Evolutionary conservation across 2,329 filamentous ascomycete genomes (phyloP).

Genomic region (Fusarium succisae): DNA sequence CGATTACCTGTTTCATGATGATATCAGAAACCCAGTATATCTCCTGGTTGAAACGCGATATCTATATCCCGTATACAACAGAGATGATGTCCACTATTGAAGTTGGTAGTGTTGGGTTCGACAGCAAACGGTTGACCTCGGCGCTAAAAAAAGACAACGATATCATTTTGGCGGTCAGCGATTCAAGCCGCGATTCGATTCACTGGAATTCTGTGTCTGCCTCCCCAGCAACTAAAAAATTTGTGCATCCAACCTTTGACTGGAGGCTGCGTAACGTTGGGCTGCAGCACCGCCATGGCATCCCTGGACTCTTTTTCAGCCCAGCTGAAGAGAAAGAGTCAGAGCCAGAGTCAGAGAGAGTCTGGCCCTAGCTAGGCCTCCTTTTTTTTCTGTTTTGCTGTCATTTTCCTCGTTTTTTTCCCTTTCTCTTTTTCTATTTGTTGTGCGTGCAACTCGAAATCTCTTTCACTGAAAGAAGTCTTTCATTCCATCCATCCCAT

Average conservation of each 20-base stretch:
- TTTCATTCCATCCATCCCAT: slow-evolving; percentile 1
- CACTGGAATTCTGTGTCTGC: slow-evolving; percentile 27
- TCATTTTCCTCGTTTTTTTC: neutral
- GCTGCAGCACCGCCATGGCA: slow-evolving; percentile 32
- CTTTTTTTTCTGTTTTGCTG: neutral
- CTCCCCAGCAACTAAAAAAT: slow-evolving; percentile 32
- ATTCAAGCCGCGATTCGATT: neutral
- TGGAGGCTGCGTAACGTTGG: slow-evolving; percentile 36
- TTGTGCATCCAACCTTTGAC: slow-evolving; percentile 23
- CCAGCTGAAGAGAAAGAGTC: slow-evolving; percentile 23
- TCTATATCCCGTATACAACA: neutral
- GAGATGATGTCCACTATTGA: neutral
- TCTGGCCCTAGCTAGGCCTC: slow-evolving; percentile 10
- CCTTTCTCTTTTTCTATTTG: neutral
- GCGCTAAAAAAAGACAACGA: slow-evolving; percentile 10
- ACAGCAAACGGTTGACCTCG: neutral
- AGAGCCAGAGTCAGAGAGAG: neutral
- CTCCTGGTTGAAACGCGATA: neutral
- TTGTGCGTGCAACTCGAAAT: slow-evolving; percentile 2
- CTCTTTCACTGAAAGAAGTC: neutral
- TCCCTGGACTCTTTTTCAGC: slow-evolving; percentile 18
- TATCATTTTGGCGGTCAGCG: slow-evolving; percentile 31
- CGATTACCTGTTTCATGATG: slow-evolving; percentile 3
- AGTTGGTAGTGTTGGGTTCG: neutral
- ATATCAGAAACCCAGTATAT: neutral